Percentiles rank a stretch among this genome's conserved stretches.
These are phyloP conservation scores for Arachnopeziza araneosa DNA, from an alignment of 2,329 filamentous ascomycete genomes.

Conservation along the genomic window DNA sequence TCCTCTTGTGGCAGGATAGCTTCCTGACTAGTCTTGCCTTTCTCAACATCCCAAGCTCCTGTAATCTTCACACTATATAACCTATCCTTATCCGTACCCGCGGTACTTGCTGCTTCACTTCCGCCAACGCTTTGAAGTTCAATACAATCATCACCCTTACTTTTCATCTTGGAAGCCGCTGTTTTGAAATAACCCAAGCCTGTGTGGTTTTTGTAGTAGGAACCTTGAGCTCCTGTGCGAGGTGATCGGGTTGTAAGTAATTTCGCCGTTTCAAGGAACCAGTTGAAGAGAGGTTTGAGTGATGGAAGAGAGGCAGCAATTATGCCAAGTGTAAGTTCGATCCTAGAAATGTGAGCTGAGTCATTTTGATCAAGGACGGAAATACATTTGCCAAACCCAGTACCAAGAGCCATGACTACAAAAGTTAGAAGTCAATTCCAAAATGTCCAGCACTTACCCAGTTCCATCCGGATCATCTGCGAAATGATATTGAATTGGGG, in stretches of 20 bases:
- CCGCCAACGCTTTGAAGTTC: neutral
- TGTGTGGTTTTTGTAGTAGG: neutral
- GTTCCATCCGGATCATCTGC: slow-evolving; percentile 35
- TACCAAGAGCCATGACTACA: neutral
- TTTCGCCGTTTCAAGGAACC: neutral
- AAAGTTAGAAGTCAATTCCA: neutral
- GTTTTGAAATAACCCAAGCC: neutral
- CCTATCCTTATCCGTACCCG: neutral
- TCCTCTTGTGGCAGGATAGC: neutral
- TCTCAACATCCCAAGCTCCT: neutral
- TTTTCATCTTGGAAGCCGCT: neutral
- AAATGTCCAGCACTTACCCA: neutral
- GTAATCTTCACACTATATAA: neutral
- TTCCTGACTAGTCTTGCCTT: neutral
- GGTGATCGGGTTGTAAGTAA: neutral
- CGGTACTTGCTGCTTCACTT: neutral
- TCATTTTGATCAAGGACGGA: too few species aligned
- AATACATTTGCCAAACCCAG: neutral
- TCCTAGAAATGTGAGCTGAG: slow-evolving; percentile 21
- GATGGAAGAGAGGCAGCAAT: slow-evolving; percentile 28
- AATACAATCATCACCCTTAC: neutral
- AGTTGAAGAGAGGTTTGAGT: slow-evolving; percentile 23
- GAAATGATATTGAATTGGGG: slow-evolving; percentile 33
- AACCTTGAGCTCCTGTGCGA: neutral
- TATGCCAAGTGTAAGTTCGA: slow-evolving; percentile 28